Base-by-base conservation (phyloP, 2,329 filamentous ascomycete genomes). In the Leptographium wingfieldii region DNA sequence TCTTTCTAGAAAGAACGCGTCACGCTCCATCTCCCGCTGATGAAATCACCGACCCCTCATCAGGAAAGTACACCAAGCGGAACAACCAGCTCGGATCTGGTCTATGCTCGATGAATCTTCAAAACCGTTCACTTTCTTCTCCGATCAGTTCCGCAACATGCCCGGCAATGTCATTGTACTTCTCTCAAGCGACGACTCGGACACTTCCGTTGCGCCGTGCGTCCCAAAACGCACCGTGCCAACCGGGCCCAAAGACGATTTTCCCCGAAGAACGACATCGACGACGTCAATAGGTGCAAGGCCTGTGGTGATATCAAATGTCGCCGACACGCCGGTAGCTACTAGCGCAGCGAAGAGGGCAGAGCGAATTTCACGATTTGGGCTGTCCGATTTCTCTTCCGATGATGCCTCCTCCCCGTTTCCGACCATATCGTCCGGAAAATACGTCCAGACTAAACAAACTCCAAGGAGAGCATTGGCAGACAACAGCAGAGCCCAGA, bases 111-210 rank as follows among this genome's bases (percentile, higher is more conserved):
- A 2, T 35, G 33, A 40, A 3, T 40, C 16, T 16, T 40, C 38
- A 3, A 5, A 10, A 3, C 16, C 43, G 5, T n/a, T 22, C 43
- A 4, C 16, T 19, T 46, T 19, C 16, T 46, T n/a, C 1, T 46
- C 43, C 16, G 14, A 19, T 43, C 11, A 27, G 22, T 25, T 14
- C 22, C 31, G 33, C 3, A 54, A 33, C 19, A 63, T 63, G 61
- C 43, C 57, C 7, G 55, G 35, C 14, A 55, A 58, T n/a, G 38
- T 40, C 40, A 60, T 61, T 1, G 40, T 63, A 19, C 38, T 61
- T 1, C 49, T 62, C 29, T 63, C 61, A 22, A 61, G 60, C 31
- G 61, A 63, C 31, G 61, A 63, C 19, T 54, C 49, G 5, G 59
- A 59, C 25, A n/a, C 55, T 40, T 9, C 22, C 5, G 12, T 19